Conservation (phyloP, 495 filamentous ascomycete genomes). For the Tuber microsphaerosporum region DNA sequence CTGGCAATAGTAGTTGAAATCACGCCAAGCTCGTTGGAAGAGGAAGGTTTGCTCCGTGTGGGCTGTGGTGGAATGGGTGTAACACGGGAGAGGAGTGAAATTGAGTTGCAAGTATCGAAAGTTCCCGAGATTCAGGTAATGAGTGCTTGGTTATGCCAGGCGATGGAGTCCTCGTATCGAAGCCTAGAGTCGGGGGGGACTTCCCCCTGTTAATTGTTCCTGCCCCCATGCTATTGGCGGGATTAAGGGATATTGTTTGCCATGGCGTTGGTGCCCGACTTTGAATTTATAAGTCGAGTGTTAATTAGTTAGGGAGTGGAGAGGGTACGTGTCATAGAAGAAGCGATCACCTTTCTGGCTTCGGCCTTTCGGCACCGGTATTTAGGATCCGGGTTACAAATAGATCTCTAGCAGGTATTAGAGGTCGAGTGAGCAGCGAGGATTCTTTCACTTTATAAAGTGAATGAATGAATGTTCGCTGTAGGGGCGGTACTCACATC, state of each 20-base stretch:
- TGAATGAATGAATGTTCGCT: too few relatives aligned
- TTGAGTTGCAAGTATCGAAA: too few relatives aligned
- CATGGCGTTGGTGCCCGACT: background rate
- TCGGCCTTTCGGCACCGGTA: background rate
- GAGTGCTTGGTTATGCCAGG: background rate
- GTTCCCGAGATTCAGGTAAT: too few relatives aligned
- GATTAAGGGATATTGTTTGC: background rate
- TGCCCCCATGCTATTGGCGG: background rate
- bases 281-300: background rate
- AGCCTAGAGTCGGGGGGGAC: too few relatives aligned
- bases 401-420: too few relatives aligned
- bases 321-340: background rate
- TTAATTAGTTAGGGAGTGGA: background rate
- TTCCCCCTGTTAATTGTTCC: too few relatives aligned
- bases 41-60: background rate
- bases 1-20: background rate
- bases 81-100: background rate
- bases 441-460: too few relatives aligned
- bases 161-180: background rate
- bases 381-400: background rate
- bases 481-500: too few relatives aligned
- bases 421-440: too few relatives aligned
- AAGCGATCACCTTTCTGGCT: background rate
- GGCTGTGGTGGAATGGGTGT: background rate
- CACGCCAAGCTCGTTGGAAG: background rate